Percentiles rank a stretch among this genome's conserved stretches.
Conservation (phyloP, 129 eudicot species). For the Apium graveolens region DNA sequence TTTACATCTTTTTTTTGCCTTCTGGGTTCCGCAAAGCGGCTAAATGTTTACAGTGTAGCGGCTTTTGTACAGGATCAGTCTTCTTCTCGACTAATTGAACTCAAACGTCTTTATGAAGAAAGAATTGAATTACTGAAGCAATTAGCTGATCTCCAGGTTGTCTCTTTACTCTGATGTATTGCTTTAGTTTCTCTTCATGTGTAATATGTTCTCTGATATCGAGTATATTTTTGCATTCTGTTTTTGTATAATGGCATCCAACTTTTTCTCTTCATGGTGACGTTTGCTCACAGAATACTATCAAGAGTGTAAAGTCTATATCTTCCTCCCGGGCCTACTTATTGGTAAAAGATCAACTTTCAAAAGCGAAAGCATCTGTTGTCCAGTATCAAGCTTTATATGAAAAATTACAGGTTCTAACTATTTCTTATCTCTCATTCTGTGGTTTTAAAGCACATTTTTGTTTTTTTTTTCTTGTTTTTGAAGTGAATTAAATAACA, state of each 20-base stretch:
- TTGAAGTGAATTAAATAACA: neutral
- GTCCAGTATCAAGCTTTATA: slow-evolving; percentile 48
- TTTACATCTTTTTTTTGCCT: neutral
- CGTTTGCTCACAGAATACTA: slow-evolving; percentile 43
- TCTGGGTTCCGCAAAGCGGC: neutral
- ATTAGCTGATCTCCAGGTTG: slow-evolving; percentile 69
- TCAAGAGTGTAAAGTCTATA: slow-evolving; percentile 57
- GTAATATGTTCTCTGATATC: neutral
- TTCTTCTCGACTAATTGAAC: slow-evolving; percentile 57
- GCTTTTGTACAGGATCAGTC: slow-evolving; percentile 59
- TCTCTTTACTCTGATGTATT: slow-evolving; percentile 8
- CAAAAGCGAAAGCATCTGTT: slow-evolving; percentile 73
- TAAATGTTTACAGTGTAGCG: slow-evolving; percentile 9
- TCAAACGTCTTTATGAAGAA: slow-evolving; percentile 68
- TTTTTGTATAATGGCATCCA: slow-evolving; percentile 2
- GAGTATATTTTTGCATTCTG: neutral
- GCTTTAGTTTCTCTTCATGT: slow-evolving; percentile 2
- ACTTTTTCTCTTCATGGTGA: slow-evolving; percentile 15
- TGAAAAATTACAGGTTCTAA: slow-evolving; percentile 84
- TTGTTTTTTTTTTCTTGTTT: neutral
- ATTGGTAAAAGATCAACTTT: slow-evolving; percentile 64
- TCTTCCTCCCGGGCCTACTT: slow-evolving; percentile 62
- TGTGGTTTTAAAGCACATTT: slow-evolving; percentile 14
- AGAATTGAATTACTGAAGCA: slow-evolving; percentile 51
- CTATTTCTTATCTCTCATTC: slow-evolving; percentile 25